Evolutionary conservation across 495 filamentous ascomycete species (phyloP), one percentile per base, ranked within the genome.

Genomic region (Evansstolkia leycettana): DNA sequence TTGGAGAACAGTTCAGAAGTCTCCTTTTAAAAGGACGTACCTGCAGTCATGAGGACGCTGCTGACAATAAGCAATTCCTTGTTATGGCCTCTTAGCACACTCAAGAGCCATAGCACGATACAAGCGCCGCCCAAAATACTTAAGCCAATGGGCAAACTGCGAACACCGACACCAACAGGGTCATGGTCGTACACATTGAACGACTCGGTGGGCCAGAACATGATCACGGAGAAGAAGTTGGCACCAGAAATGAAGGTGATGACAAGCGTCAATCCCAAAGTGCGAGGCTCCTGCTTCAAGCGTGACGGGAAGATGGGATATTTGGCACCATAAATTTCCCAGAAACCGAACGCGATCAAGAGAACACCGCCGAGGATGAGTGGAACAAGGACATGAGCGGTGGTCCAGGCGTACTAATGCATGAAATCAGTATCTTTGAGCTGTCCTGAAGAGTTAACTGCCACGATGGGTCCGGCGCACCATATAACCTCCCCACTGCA

Each of bases 101-200:
- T 76, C 33, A 84, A 58, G 2, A 82, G 54, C 40, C 62, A 64
- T 5, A 83, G 64, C 1, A 78, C 72, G 39, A 79, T 58, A 36
- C 74, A 72, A 17, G 76, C 78, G 19, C 80, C 79, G 17, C 44
- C 50, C 14, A 82, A 55, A 38, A 80, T 77, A 15, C 69, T 68
- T 34, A 82, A 75, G 1, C 74, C 78, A 37, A 81, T 67, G 3
- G 78, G 76, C 12, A 83, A 33, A 39, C 77, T 77, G 38, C 79
- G 71, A 37, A 84, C 45, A 20, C 79, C 79, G 31, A 82, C 70
- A n/a, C 58, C 69, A 13, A 78, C 51, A 4, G 79, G 77, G 38
- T 80, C 72, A 38, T 82, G 75, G 10, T 78, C 78, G 40, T 81
- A 83, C 7, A 82, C 75, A 46, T 83, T 83, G 62, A 76, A 82